Base-by-base conservation (phyloP, 2,329 filamentous ascomycete species). In the Sclerotinia minor region DNA sequence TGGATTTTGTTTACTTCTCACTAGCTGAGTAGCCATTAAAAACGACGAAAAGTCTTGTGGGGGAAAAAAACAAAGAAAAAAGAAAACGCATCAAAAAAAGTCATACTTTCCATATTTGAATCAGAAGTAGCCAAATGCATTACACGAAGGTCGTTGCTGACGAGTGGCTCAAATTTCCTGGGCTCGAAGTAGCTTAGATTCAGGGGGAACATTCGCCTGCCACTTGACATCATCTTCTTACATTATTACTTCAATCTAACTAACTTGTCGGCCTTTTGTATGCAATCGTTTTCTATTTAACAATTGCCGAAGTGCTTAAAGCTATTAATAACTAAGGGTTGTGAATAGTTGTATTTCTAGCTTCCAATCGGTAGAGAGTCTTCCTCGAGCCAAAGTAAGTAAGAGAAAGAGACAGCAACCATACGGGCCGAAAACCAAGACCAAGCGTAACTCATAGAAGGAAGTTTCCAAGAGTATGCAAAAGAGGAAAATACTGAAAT, bases 391-490 rank as follows among this genome's bases (percentile, higher is more conserved):
- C 8, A 55, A 55, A 32, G 32, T 55, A 55, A 11, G 21, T 3
- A 55, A 55, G 38, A 32, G 32, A 17, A 55, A n/a, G 32, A 55
- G 53, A 38, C 53, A 55, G 53, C 32, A 29, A 38, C 21, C 53
- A 38, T 55, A 38, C 4, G 32, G 32, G 1, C 53, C 53, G 1
- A 38, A 55, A 32, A 61, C 41, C 2, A 49, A 24, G 26, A 49
- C 78, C 2, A 79, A 79, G 19, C 70, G 71, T 70, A 65, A 81
- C 80, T 55, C 81, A 79, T 77, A 79, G 79, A 79, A 80, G n/a
- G 49, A 61, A 35, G 44, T 24, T 29, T 61, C 5, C 11, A 21
- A 49, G 29, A 21, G n/a, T 5, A 2, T 7, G 2, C 29, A n/a
- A 1, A 9, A 35, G n/a, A 4, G 17, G 32, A 24, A 38, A 41